Evolutionary conservation across 345 rosid species (phyloP).

Genomic region (Boechera retrofracta): DNA sequence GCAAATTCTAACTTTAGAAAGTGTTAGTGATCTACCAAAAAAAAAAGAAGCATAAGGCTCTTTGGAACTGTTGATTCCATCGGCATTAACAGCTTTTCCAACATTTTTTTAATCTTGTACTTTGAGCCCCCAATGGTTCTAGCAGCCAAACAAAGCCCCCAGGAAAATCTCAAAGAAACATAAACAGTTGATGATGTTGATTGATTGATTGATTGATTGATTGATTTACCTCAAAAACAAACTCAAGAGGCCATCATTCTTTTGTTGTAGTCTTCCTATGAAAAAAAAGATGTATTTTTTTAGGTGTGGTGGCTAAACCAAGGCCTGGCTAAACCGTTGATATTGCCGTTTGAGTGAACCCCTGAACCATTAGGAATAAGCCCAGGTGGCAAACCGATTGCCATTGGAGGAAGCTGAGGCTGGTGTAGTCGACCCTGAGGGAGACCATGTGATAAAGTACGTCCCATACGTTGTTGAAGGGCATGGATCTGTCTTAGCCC

Average conservation of each 20-base stretch:
- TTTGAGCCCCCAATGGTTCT: constrained; percentile 34
- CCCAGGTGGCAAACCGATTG: constrained; percentile 64
- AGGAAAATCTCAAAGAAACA: constrained; percentile 20
- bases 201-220: not conserved
- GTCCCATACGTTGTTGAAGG: constrained; percentile 78
- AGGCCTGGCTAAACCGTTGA: constrained; percentile 74
- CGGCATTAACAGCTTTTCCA: constrained; percentile 15
- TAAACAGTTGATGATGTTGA: constrained; percentile 38
- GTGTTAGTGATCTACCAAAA: no score
- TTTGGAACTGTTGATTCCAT: no score
- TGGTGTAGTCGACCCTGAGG: constrained; percentile 67
- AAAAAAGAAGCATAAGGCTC: not conserved
- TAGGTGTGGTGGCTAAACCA: constrained; percentile 78
- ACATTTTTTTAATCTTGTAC: constrained; percentile 31
- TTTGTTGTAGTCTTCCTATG: constrained; percentile 38
- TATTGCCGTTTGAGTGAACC: constrained; percentile 80
- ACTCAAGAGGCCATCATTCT: constrained; percentile 43
- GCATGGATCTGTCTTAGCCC: constrained; percentile 88
- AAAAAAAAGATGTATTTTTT: constrained; percentile 26
- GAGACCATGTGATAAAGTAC: constrained; percentile 61
- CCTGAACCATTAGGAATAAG: constrained; percentile 30
- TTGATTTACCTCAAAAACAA: constrained; percentile 42
- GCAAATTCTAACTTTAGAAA: no score
- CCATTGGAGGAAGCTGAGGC: constrained; percentile 65
- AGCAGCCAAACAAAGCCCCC: constrained; percentile 25